These are phyloP conservation scores for Colletotrichum plurivorum DNA, from an alignment of 2,329 filamentous ascomycete species.

Conservation along the genomic window DNA sequence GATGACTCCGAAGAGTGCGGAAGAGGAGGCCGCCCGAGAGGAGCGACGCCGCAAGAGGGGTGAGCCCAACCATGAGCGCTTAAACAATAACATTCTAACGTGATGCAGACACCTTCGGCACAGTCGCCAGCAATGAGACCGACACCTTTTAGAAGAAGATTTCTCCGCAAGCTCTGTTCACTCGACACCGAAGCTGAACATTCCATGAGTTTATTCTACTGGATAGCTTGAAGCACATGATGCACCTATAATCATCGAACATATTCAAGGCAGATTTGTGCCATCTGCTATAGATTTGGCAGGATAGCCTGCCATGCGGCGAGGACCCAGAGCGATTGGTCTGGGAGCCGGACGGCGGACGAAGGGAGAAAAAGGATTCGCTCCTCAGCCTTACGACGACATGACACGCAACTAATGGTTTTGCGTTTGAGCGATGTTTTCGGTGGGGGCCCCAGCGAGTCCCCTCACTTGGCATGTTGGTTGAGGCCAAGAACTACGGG, in stretches of 20 bases:
- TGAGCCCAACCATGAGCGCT: constrained; percentile 49
- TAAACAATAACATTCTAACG: constrained; percentile 27
- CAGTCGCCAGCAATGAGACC: constrained; percentile 65
- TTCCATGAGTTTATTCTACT: constrained; percentile 29
- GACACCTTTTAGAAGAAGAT: constrained; percentile 64
- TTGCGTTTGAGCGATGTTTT: constrained; percentile 41
- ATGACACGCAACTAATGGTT: constrained; percentile 40
- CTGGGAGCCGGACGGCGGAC: constrained; percentile 2
- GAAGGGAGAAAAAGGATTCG: constrained; percentile 21
- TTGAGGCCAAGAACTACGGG: constrained; percentile 8
- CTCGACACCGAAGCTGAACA: constrained; percentile 15
- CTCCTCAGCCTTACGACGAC: constrained; percentile 40
- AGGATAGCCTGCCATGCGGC: constrained; percentile 25
- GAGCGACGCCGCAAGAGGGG: constrained; percentile 71
- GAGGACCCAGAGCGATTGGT: constrained; percentile 3
- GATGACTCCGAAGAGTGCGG: constrained; percentile 71
- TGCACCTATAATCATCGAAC: constrained; percentile 36
- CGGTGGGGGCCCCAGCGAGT: not conserved
- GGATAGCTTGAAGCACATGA: constrained; percentile 36
- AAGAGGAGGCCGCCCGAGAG: constrained; percentile 61
- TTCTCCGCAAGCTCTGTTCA: constrained; percentile 17
- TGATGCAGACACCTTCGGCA: constrained; percentile 66
- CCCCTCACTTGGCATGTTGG: constrained; percentile 25
- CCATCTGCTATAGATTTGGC: constrained; percentile 29
- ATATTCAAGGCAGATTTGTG: constrained; percentile 36